Evolutionary conservation across 2,329 filamentous ascomycete genomes (phyloP).

Genomic region (Colletotrichum lini): DNA sequence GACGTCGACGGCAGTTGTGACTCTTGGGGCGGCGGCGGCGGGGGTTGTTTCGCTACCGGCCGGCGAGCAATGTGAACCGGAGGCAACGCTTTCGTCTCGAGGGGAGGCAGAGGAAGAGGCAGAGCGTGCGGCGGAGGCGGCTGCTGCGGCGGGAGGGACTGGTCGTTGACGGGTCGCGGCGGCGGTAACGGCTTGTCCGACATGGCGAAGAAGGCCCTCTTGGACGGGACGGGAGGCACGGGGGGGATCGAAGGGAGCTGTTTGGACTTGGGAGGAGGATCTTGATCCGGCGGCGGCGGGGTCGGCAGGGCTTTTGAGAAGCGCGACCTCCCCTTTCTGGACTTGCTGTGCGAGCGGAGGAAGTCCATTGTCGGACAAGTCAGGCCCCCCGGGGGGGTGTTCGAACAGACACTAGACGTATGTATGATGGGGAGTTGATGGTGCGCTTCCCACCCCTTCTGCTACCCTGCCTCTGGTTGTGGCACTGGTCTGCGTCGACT

Average conservation of each 20-base stretch:
- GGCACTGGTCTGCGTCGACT: constrained; percentile 2
- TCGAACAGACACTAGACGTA: not conserved
- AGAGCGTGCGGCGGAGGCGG: too few relatives aligned
- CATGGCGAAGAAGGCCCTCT: constrained; percentile 30
- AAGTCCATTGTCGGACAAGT: constrained; percentile 34
- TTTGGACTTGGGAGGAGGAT: constrained; percentile 35
- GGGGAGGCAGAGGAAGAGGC: constrained; percentile 41
- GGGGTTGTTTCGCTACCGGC: constrained; percentile 32
- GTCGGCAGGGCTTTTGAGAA: constrained; percentile 72
- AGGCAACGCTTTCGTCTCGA: constrained; percentile 43
- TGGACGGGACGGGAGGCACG: constrained; percentile 29
- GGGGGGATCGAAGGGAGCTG: constrained; percentile 43
- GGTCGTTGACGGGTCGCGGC: constrained; percentile 48
- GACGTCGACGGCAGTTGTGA: not conserved
- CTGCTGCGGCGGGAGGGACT: constrained; percentile 47
- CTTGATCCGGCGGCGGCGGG: constrained; percentile 53
- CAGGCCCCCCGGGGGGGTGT: constrained; percentile 7
- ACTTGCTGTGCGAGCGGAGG: constrained; percentile 47
- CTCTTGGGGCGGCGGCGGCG: not conserved
- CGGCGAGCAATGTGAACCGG: constrained; percentile 30
- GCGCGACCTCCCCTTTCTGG: constrained; percentile 63
- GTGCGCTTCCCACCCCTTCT: constrained; percentile 17
- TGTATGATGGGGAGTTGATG: constrained; percentile 19
- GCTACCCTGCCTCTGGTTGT: constrained; percentile 29
- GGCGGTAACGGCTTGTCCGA: constrained; percentile 43